Base-by-base conservation (phyloP, 106 monocot species). In the Ottelia alismoides region DNA sequence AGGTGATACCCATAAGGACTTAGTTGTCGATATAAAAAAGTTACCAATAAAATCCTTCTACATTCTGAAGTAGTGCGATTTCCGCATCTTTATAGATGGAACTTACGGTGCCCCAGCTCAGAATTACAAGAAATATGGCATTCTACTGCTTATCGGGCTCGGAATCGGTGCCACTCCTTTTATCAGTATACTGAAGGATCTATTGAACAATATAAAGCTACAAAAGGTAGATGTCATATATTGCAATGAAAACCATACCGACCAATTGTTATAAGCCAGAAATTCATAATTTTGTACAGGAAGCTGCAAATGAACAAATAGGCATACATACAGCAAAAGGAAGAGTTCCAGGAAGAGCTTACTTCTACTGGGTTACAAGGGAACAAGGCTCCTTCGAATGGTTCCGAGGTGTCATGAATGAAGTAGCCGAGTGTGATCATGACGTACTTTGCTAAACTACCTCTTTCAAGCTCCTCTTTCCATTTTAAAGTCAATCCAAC, bases 161-260 rank as follows among this genome's bases (percentile, higher is more conserved):
- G 96, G 96, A 31, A 96, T 96, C 40, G 88, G 96, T 20, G 96
- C 89, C 44, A 96, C 96, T 54, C 96, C 96, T 35, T 89, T 96
- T 58, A 96, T 96, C 46, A 96, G 96, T 74, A 96, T 96, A 71
- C 44, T 89, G 31, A 79, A 82, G 64, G 85, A 98, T 82, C 74
- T 98, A 14, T 58, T 98, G 31, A 77, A 89, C 68, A 85, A 85
- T 54, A 76, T 79, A 49, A 82, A 74, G 35, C 72, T 79, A 29
- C 62, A n/a, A n/a, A n/a, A n/a, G n/a, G n/a, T n/a, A n/a, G n/a
- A n/a, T n/a, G n/a, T n/a, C n/a, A n/a, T n/a, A n/a, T n/a, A n/a
- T n/a, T n/a, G n/a, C n/a, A n/a, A n/a, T n/a, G n/a, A n/a, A n/a
- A n/a, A n/a, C n/a, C n/a, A n/a, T n/a, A n/a, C n/a, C n/a, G n/a